Evolutionary conservation across 306 rosid species (phyloP).

Genomic region (Lagenaria siceraria): DNA sequence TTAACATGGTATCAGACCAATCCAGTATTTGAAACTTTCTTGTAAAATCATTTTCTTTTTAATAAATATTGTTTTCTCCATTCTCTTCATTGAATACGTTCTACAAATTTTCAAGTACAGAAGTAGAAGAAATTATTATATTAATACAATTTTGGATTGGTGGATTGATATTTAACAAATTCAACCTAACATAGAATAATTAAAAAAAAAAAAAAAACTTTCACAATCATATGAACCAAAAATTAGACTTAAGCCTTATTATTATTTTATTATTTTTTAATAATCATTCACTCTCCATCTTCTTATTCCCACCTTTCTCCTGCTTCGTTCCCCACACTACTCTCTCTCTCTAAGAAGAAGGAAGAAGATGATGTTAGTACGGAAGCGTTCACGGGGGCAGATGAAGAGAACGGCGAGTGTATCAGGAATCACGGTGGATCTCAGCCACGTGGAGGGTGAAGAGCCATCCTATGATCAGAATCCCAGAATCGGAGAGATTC

Average conservation of each 20-base stretch:
- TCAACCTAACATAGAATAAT: too few relatives aligned
- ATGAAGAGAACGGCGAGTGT: constrained; percentile 61
- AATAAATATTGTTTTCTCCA: too few relatives aligned
- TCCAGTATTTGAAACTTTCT: too few relatives aligned
- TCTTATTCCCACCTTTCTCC: constrained; percentile 12
- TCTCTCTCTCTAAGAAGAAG: background rate
- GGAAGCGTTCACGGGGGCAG: constrained; percentile 50
- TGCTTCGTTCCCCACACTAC: background rate
- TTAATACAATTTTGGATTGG: too few relatives aligned
- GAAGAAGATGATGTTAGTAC: constrained; percentile 31
- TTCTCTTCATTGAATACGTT: too few relatives aligned
- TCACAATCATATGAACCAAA: too few relatives aligned
- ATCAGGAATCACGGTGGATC: constrained; percentile 38
- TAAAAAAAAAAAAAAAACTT: too few relatives aligned
- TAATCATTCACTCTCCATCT: constrained; percentile 23
- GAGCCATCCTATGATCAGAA: constrained; percentile 11
- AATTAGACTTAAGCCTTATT: background rate
- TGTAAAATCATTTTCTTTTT: too few relatives aligned
- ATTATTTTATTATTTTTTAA: background rate
- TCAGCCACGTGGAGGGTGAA: constrained; percentile 8
- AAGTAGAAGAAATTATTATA: too few relatives aligned
- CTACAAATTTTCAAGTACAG: too few relatives aligned
- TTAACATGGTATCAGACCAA: too few relatives aligned
- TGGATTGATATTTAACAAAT: too few relatives aligned
- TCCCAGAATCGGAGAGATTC: background rate